phyloP scores from a whole-genome alignment of 805 yeast genomes.

The Schwanniomyces pseudopolymorphus region DNA sequence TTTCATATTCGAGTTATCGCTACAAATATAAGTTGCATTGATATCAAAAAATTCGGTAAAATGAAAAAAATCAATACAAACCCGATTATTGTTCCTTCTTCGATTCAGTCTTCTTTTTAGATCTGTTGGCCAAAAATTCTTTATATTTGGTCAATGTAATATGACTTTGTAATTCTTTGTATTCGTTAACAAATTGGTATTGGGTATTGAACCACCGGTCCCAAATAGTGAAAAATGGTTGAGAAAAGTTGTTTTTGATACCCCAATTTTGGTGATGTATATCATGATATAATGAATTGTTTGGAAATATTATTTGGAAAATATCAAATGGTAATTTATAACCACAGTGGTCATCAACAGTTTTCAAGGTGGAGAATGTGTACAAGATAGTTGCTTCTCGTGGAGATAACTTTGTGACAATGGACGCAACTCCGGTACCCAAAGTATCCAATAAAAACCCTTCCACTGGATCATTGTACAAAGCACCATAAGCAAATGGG shows the following conservation, averaged over 20 bases:
- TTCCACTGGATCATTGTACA: slow-evolving; percentile 91
- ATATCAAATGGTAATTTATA: slow-evolving; percentile 89
- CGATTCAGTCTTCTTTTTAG: slow-evolving; percentile 7
- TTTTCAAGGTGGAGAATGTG: slow-evolving; percentile 90
- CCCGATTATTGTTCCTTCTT: slow-evolving; percentile 2
- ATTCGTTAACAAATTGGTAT: slow-evolving; percentile 60
- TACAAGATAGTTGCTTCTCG: slow-evolving; percentile 75
- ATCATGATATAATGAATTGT: slow-evolving; percentile 94
- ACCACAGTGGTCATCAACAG: slow-evolving; percentile 99
- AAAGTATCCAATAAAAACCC: slow-evolving; percentile 89
- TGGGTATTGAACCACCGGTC: slow-evolving; percentile 72
- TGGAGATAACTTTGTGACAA: slow-evolving; percentile 62
- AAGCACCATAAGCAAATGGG: slow-evolving; percentile 95
- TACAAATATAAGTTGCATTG: neutral
- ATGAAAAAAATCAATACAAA: neutral
- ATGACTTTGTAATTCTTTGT: slow-evolving; percentile 62
- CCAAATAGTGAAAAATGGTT: slow-evolving; percentile 97
- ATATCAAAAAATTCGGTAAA: neutral
- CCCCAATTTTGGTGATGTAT: slow-evolving; percentile 98
- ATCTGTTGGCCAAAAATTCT: slow-evolving; percentile 49
- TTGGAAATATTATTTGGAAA: slow-evolving; percentile 88
- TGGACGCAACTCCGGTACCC: slow-evolving; percentile 84
- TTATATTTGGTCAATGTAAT: slow-evolving; percentile 67
- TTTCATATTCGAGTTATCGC: neutral
- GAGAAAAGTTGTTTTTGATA: slow-evolving; percentile 86